Evolutionary conservation across 2,329 filamentous ascomycete genomes (phyloP).

Genomic region (Aspergillus sclerotialis): DNA sequence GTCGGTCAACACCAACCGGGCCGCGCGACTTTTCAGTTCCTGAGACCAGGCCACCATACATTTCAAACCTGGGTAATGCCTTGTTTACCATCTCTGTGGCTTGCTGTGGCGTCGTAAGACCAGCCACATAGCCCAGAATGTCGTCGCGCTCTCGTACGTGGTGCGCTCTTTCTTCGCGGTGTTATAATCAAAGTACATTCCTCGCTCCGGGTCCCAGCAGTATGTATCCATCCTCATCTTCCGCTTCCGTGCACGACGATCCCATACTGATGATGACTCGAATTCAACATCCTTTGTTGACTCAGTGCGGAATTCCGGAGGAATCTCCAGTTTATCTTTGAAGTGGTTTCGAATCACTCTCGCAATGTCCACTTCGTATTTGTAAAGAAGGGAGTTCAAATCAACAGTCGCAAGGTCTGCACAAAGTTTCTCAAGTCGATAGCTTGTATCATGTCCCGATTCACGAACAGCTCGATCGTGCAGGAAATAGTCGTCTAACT

Average conservation of each 20-base stretch:
- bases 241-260: slow-evolving; percentile 75
- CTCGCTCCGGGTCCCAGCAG: slow-evolving; percentile 83
- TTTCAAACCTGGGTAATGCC: slow-evolving; percentile 82
- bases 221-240: slow-evolving; percentile 86
- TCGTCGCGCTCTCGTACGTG: slow-evolving; percentile 84
- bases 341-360: slow-evolving; percentile 79
- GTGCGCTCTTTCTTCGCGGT: slow-evolving; percentile 73
- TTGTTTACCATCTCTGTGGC: slow-evolving; percentile 74
- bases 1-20: slow-evolving; percentile 67
- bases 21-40: slow-evolving; percentile 88
- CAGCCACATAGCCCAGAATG: slow-evolving; percentile 97
- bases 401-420: slow-evolving; percentile 90
- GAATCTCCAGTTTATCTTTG: slow-evolving; percentile 72
- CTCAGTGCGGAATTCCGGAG: slow-evolving; percentile 69
- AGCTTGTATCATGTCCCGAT: slow-evolving; percentile 93
- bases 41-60: slow-evolving; percentile 76
- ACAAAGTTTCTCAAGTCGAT: slow-evolving; percentile 80
- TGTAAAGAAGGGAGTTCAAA: slow-evolving; percentile 89
- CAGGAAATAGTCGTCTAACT: slow-evolving; percentile 89
- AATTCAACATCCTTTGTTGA: slow-evolving; percentile 59
- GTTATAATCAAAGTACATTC: slow-evolving; percentile 98
- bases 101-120: slow-evolving; percentile 75
- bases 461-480: slow-evolving; percentile 94
- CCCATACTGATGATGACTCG: slow-evolving; percentile 82
- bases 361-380: slow-evolving; percentile 92